Evolutionary conservation across 129 eudicot species (phyloP), one percentile per base, ranked within the genome.

Genomic region (Lonicera japonica): DNA sequence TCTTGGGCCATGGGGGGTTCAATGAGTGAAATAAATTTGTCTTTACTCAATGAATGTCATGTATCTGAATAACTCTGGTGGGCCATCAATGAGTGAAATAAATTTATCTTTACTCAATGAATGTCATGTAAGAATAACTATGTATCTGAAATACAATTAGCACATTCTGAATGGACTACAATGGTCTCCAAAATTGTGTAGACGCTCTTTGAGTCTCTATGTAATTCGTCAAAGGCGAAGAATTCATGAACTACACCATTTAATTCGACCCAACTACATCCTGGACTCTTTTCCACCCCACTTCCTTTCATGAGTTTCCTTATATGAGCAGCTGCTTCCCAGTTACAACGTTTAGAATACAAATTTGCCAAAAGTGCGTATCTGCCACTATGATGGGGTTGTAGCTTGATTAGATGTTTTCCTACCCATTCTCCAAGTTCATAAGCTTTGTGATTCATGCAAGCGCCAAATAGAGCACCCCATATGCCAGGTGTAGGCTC

Each of bases 221-320:
- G 29, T 19, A 56, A 48, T 24, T 56, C 40, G 36, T 69, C 71
- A 15, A 64, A 62, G 19, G 75, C 71, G 21, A 68, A 43, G 34
- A 75, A 75, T 55, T 75, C 67, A 16, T 64, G 71, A 22, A 69
- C 19, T 11, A 11, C 64, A 18, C 80, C 67, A 3, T 51, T 16
- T 8, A 60, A 20, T 60, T 75, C 80, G 38, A 68, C 58, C 67
- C 71, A 75, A 48, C 80, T 75, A 25, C 69, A 76, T 25, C 81
- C 81, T 3, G 54, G 64, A 29, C 36, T 59, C 69, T 76, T 76
- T 13, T 46, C 62, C 22, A 70, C 81, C 21, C 81, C 65, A 6
- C 8, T 71, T 41, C 10, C 64, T 10, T 61, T 76, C 81, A 76
- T 70, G 59, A 43, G 48, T 29, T 65, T 76, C 60, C 81, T 70